Evolutionary conservation across 257 asterid species (phyloP).

Genomic region (Coffea canephora): DNA sequence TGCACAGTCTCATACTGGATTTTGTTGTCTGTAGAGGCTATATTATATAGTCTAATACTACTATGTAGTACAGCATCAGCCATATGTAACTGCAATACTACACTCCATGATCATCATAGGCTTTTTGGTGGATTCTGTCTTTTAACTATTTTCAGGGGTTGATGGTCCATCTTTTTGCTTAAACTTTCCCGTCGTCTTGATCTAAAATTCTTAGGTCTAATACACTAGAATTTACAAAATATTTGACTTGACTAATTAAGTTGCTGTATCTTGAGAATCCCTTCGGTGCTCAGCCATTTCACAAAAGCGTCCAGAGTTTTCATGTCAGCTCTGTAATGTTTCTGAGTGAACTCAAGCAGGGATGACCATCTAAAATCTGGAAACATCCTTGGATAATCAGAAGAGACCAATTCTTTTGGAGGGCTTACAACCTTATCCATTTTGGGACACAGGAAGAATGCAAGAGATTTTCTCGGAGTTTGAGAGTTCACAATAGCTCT

Average conservation of each 20-base stretch:
- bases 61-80: neutral
- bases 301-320: slow-evolving; percentile 69
- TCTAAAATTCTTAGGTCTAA: neutral
- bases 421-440: slow-evolving; percentile 57
- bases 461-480: slow-evolving; percentile 58
- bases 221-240: too few species aligned
- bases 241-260: neutral
- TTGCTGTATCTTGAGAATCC: slow-evolving; percentile 9
- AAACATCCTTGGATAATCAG: slow-evolving; percentile 45
- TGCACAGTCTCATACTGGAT: neutral
- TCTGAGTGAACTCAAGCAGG: slow-evolving; percentile 74
- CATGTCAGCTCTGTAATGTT: slow-evolving; percentile 73
- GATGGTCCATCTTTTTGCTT: neutral
- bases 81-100: neutral
- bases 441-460: slow-evolving; percentile 70
- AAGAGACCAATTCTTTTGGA: slow-evolving; percentile 41
- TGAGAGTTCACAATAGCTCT: slow-evolving; percentile 65
- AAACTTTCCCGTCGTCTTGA: neutral
- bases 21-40: neutral
- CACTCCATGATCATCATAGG: neutral
- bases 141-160: neutral
- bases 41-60: neutral
- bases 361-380: slow-evolving; percentile 74
- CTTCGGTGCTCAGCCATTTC: slow-evolving; percentile 37
- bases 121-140: neutral